Evolutionary conservation across 768 basidiomycete species (phyloP).

Genomic region (Kwoniella botswanensis): DNA sequence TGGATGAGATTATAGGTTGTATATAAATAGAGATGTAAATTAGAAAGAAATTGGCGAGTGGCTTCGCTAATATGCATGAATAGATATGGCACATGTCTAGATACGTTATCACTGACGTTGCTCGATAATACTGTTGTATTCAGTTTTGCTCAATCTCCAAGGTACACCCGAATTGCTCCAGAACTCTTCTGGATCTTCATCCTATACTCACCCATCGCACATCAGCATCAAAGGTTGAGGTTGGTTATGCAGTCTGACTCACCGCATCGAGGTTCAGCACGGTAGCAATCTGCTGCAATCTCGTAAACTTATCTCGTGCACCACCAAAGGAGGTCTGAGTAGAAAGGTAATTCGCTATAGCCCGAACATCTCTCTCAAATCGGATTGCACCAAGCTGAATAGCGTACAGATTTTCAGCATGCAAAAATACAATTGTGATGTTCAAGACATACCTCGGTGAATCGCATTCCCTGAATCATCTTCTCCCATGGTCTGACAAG

Average conservation of each 20-base stretch:
- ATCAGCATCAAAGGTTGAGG: slow-evolving; percentile 3
- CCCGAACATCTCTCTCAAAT: slow-evolving; percentile 88
- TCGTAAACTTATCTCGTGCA: slow-evolving; percentile 84
- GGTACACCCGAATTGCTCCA: slow-evolving; percentile 86
- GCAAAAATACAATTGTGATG: background rate
- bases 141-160: slow-evolving; percentile 46
- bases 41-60: background rate
- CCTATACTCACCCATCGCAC: slow-evolving; percentile 62
- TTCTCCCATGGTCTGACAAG: slow-evolving; percentile 97
- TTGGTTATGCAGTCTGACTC: slow-evolving; percentile 21
- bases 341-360: slow-evolving; percentile 79
- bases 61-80: slow-evolving; percentile 2
- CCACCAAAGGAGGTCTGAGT: slow-evolving; percentile 90
- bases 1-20: background rate
- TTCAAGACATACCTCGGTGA: slow-evolving; percentile 73
- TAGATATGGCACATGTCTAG: background rate
- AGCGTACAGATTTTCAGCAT: background rate
- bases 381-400: slow-evolving; percentile 88
- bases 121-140: slow-evolving; percentile 46
- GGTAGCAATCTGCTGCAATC: slow-evolving; percentile 91
- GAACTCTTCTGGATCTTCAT: slow-evolving; percentile 93
- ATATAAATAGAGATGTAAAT: background rate
- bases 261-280: slow-evolving; percentile 78
- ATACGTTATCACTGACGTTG: slow-evolving; percentile 32
- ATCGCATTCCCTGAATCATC: slow-evolving; percentile 75